phyloP scores from a whole-genome alignment of 75 land plant species.

The Sequoia sempervirens region DNA sequence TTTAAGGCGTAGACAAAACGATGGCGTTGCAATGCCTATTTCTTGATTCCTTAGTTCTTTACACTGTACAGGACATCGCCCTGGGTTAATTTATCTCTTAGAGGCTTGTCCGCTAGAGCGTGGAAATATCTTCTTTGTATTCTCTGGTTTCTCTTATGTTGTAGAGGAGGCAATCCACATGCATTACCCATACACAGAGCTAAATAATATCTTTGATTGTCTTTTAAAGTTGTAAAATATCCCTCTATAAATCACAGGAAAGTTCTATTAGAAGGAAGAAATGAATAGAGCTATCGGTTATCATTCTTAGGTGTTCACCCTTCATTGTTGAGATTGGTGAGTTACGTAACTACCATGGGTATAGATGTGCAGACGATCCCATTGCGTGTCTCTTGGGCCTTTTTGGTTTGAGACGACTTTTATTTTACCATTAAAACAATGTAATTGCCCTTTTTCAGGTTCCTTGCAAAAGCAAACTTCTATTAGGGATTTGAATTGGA shows the following conservation, averaged over 20 bases:
- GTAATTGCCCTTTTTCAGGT: not conserved
- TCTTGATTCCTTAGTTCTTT: not conserved
- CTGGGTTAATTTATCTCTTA: not conserved
- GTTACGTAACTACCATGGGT: not conserved
- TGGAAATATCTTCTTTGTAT: conserved; percentile 1
- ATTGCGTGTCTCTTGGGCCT: not conserved
- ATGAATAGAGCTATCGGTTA: not conserved
- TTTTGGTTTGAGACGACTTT: not conserved
- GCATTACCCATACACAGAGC: not conserved
- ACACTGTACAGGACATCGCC: not conserved
- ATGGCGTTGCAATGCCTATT: not conserved
- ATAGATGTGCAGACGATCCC: not conserved
- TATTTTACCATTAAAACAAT: not conserved
- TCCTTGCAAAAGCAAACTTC: not conserved
- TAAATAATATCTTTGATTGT: not conserved
- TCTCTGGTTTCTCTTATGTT: not conserved
- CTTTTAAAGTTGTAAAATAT: conserved; percentile 2
- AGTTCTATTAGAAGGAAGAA: not conserved
- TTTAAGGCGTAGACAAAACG: conserved; percentile 8
- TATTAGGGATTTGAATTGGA: not conserved
- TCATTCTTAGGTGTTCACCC: not conserved
- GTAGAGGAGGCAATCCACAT: not conserved
- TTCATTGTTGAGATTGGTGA: not conserved
- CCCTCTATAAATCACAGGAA: not conserved
- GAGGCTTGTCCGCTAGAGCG: not conserved